These are phyloP conservation scores for Phycomyces nitens DNA, from an alignment of 192 early-diverging fungal species.

Conservation along the genomic window DNA sequence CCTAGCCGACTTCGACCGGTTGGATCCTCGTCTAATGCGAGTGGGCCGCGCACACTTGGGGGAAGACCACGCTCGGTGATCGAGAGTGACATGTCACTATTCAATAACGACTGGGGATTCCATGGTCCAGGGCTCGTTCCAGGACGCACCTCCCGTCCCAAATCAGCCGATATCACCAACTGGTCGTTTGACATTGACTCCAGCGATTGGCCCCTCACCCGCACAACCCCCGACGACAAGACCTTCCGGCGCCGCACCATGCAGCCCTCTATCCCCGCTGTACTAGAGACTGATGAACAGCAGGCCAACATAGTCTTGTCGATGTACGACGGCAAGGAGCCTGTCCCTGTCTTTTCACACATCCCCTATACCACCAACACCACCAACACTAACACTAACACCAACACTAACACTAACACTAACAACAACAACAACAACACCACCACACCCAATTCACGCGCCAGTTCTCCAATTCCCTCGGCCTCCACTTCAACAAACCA, in stretches of 20 bases:
- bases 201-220: slow-evolving; percentile 10
- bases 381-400: not conserved
- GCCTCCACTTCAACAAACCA: slow-evolving; percentile 4
- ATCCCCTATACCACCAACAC: not conserved
- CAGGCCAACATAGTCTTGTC: slow-evolving; percentile 25
- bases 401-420: slow-evolving; percentile 16
- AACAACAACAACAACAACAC: slow-evolving; percentile 18
- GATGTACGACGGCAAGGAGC: slow-evolving; percentile 27
- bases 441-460: no score
- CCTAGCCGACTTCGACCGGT: no score
- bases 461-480: slow-evolving; percentile 17
- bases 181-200: slow-evolving; percentile 28
- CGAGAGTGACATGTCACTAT: slow-evolving; percentile 24
- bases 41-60: not conserved
- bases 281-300: slow-evolving; percentile 23
- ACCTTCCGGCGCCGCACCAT: slow-evolving; percentile 14
- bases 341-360: slow-evolving; percentile 2
- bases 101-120: slow-evolving; percentile 24
- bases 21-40: no score
- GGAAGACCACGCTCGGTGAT: slow-evolving; percentile 27
- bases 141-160: slow-evolving; percentile 22
- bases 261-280: slow-evolving; percentile 14
- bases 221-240: slow-evolving; percentile 14
- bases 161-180: slow-evolving; percentile 36
- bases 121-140: not conserved